A percentile compares a stretch with the other conserved stretches of the same genome.
These are phyloP conservation scores for Penicillium nordicum DNA, from an alignment of 2,329 filamentous ascomycete species.

Conservation along the genomic window DNA sequence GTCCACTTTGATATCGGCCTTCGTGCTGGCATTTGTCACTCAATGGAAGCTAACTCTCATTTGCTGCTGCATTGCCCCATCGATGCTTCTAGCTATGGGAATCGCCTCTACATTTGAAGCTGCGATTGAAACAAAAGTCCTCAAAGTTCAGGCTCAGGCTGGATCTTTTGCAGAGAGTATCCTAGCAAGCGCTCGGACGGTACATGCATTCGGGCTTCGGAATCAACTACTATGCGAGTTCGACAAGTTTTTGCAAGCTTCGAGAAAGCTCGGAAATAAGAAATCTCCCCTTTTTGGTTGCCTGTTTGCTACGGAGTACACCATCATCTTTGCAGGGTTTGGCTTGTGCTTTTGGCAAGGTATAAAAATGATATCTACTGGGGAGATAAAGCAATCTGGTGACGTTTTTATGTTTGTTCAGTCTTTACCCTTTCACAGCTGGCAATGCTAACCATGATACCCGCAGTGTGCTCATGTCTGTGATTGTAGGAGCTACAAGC, in stretches of 20 bases:
- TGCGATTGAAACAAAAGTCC: constrained; percentile 17
- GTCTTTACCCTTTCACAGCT: neutral
- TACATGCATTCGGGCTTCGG: constrained; percentile 24
- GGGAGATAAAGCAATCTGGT: constrained; percentile 28
- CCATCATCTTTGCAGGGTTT: constrained; percentile 15
- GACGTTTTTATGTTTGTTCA: constrained; percentile 24
- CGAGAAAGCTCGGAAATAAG: constrained; percentile 15
- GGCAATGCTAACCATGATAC: neutral
- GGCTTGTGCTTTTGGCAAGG: constrained; percentile 36
- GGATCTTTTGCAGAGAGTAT: constrained; percentile 21
- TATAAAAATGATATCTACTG: constrained; percentile 27
- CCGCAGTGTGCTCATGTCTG: constrained; percentile 25
- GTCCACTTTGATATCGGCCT: constrained; percentile 22
- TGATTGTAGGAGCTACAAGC: constrained; percentile 35
- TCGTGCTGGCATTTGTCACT: constrained; percentile 22
- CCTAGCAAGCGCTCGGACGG: constrained; percentile 16
- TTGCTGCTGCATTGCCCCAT: constrained; percentile 17
- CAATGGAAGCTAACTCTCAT: constrained; percentile 27
- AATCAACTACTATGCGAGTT: constrained; percentile 16
- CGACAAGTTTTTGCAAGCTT: constrained; percentile 17
- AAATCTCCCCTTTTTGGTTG: constrained; percentile 18
- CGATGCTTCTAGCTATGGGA: constrained; percentile 14
- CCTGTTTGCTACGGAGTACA: constrained; percentile 17
- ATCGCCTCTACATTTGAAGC: constrained; percentile 17
- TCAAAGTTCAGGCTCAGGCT: constrained; percentile 20